Evolutionary conservation across 2,329 filamentous ascomycete genomes (phyloP), one percentile per base, ranked within the genome.

Genomic region (Claviceps sp.): DNA sequence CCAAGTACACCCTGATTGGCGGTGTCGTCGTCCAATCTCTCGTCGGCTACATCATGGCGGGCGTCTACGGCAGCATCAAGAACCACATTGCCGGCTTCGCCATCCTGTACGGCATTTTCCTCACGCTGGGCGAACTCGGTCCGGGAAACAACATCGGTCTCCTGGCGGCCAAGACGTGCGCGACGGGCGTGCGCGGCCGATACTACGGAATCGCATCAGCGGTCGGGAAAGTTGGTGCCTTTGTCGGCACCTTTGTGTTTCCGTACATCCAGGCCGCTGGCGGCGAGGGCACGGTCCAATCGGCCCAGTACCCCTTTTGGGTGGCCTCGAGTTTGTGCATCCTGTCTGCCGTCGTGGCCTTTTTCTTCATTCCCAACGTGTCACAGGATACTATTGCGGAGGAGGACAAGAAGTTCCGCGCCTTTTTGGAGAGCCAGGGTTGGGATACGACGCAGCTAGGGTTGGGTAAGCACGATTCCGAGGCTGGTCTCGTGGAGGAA

Each of bases 71-170:
- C 5, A 76, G 75, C 50, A 77, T 96, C n/a, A 80, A 81, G 0
- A 75, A 80, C 50, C 54, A 67, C 26, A 62, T 70, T 10, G 68
- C 65, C 4, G 67, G 56, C 6, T 69, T 70, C 30, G 65, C 53
- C 14, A 34, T 70, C 8, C 60, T 70, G 0, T 69, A 67, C 5
- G 68, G 67, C 2, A 65, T 70, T 26, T 70, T 70, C 56, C 58
- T 65, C 41, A 61, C 67, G 1, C 64, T 69, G 2, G 68, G 68
- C 41, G 67, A 70, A 65, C 70, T 94, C 41, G 90, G 90, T 0
- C 89, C 90, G 0, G 90, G 90, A 13, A 87, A 95, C 71, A 95
- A 95, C 65, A 95, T 95, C 58, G 89, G 89, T 2, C 77, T 95
- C 0, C 68, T 94, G 38, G 89, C 90, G 0, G 85, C 86, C 47